Base-by-base conservation (phyloP, 1,284 basidiomycete species). In the Leccinum fuscescens region DNA sequence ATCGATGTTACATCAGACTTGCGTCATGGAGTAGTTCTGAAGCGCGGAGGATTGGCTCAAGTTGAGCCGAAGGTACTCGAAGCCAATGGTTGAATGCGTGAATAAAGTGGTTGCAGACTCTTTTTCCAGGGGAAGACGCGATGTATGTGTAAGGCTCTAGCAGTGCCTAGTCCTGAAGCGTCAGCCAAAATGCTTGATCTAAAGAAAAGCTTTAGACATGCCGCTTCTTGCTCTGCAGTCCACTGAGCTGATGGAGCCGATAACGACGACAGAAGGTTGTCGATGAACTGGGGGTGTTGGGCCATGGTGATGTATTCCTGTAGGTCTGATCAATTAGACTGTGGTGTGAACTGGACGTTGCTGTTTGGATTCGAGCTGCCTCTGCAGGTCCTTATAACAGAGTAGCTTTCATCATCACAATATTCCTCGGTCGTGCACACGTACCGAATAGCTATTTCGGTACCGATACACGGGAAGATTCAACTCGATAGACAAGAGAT, bases 81-180 rank as follows among this genome's bases (percentile, higher is more conserved):
- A 99, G 83, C 96, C 96, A 99, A 1, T 80, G 65, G 68, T 98
- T 96, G 82, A 99, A 98, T 0, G 96, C 95, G 53, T 90, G 90
- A 59, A 98, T 94, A 71, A 99, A 84, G 64, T 89, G 86, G 1
- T 86, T 82, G 8, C 96, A 88, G 62, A 99, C 89, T 64, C 97
- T 95, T 76, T 99, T 99, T 24, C 97, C 96, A 0, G 93, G 93
- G 57, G 88, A 86, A 1, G 90, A 84, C n/a, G 86, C 89, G 51
- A 97, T 85, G 74, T 97, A 98, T 1, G 84, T 86, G 74, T 89
- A 98, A 1, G 96, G 96, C 74, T 98, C 96, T 6, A 96, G 81
- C 11, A 96, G 74, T 5, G 85, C 84, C 70, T 74, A 29, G 9
- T 14, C 7, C 2, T 7, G 14, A 1, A 14, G 24, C 17, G 14